Conservation (phyloP, 108 stramenopile species). For the Cyclotella atomus region DNA sequence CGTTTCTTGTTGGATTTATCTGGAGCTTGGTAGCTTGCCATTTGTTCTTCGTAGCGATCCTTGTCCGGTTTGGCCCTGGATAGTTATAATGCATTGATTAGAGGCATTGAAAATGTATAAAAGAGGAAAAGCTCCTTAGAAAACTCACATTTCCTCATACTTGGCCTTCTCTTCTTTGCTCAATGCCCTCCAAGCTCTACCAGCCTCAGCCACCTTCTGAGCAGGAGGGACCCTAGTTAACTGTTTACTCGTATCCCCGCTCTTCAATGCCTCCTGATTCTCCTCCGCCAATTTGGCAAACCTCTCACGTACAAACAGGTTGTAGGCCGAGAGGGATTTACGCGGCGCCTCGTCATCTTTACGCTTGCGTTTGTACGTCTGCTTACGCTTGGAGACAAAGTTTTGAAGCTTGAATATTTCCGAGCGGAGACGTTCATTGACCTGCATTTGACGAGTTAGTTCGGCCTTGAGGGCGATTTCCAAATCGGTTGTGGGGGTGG, state of each 20-base stretch:
- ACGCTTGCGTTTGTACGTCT: constrained; percentile 85
- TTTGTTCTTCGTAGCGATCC: constrained; percentile 79
- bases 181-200: constrained; percentile 74
- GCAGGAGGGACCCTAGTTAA: constrained; percentile 78
- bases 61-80: constrained; percentile 72
- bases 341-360: constrained; percentile 81
- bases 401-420: constrained; percentile 71
- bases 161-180: constrained; percentile 68
- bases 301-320: constrained; percentile 81
- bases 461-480: constrained; percentile 57
- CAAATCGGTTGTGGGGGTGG: constrained; percentile 46
- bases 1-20: constrained; percentile 77
- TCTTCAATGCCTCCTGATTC: constrained; percentile 77
- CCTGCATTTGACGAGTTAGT: constrained; percentile 51
- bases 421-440: constrained; percentile 53
- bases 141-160: constrained; percentile 69
- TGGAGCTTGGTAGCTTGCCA: constrained; percentile 80
- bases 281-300: constrained; percentile 76
- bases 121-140: no score
- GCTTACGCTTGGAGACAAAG: constrained; percentile 79
- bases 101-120: no score
- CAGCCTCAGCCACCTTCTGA: constrained; percentile 69
- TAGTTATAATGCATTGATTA: no score
- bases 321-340: constrained; percentile 78
- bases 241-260: constrained; percentile 58